Evolutionary conservation across 371 early-diverging fungal species (phyloP).

Genomic region (Zopfochytrium polystomum): DNA sequence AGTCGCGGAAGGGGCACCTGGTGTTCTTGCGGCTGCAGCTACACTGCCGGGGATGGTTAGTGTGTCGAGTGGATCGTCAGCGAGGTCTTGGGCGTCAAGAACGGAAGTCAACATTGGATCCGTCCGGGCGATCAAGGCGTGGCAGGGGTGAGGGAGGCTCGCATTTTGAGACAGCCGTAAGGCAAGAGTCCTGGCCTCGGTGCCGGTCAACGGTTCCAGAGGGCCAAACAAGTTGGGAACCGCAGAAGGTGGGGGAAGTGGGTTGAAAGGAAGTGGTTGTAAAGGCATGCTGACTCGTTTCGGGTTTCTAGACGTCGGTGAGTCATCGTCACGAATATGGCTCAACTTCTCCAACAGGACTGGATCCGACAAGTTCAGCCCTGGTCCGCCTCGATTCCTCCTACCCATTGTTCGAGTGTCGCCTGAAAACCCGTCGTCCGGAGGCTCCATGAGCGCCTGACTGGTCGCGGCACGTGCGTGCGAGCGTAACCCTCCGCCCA

Average conservation of each 20-base stretch:
- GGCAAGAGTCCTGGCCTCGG: constrained; percentile 32
- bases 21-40: background rate
- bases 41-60: constrained; percentile 32
- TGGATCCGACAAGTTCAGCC: constrained; percentile 1
- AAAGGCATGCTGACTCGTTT: constrained; percentile 13
- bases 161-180: constrained; percentile 16
- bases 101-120: constrained; percentile 34
- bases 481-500: too few species aligned
- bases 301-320: constrained; percentile 3
- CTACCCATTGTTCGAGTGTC: background rate
- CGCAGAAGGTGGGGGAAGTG: constrained; percentile 17
- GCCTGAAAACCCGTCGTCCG: background rate
- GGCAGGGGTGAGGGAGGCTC: constrained; percentile 24
- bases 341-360: background rate
- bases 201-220: constrained; percentile 30
- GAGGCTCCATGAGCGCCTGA: too few species aligned
- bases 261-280: constrained; percentile 12
- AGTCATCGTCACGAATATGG: background rate
- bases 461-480: too few species aligned
- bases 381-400: background rate
- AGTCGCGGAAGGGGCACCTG: background rate
- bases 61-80: constrained; percentile 35
- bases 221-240: constrained; percentile 28
- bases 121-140: constrained; percentile 43
- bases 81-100: constrained; percentile 37